These are phyloP conservation scores for Colletotrichum sp. DNA, from an alignment of 2,329 filamentous ascomycete genomes.

Conservation along the genomic window DNA sequence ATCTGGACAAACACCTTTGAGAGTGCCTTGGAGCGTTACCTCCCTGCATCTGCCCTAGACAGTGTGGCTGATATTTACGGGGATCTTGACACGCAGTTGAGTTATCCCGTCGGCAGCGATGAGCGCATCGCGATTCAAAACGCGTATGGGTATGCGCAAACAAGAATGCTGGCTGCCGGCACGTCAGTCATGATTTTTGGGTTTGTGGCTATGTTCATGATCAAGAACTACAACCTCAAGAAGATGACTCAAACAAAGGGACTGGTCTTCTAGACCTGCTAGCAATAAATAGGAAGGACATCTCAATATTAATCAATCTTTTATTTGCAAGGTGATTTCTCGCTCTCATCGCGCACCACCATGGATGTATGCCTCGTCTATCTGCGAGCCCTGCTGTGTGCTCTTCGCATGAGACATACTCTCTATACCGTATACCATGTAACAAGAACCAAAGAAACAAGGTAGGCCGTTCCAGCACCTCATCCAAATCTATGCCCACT, in stretches of 20 bases:
- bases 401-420: too few species aligned
- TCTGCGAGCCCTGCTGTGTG: too few species aligned
- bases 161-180: conserved; percentile 43
- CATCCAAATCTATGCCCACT: too few species aligned
- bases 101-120: conserved; percentile 47
- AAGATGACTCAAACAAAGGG: conserved; percentile 56
- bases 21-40: conserved; percentile 49
- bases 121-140: conserved; percentile 56
- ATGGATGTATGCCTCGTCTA: too few species aligned
- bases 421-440: too few species aligned
- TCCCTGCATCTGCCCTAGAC: conserved; percentile 43
- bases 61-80: conserved; percentile 55
- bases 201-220: conserved; percentile 44
- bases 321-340: too few species aligned
- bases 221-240: conserved; percentile 52
- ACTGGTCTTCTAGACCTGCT: conserved; percentile 45
- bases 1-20: conserved; percentile 48
- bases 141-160: conserved; percentile 58
- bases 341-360: too few species aligned
- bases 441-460: too few species aligned
- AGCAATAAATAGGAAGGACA: too few species aligned
- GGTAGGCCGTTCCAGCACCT: too few species aligned
- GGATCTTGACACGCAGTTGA: conserved; percentile 53
- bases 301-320: too few species aligned
- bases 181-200: conserved; percentile 29